These are phyloP conservation scores for Arachis monticola DNA, from an alignment of 331 rosid species.

Conservation along the genomic window DNA sequence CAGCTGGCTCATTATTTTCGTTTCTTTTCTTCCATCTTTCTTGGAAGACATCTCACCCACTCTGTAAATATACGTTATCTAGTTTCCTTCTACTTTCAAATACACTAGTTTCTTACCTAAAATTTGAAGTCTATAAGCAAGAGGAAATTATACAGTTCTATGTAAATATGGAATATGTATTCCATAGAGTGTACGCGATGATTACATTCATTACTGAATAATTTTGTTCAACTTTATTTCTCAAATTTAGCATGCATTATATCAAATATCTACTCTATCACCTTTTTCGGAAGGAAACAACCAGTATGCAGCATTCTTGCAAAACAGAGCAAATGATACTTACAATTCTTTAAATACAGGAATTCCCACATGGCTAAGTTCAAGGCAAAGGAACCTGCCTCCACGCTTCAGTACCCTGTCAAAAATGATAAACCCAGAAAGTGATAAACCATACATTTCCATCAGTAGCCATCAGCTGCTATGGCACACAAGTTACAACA, in stretches of 20 bases:
- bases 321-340: constrained; percentile 49
- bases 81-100: neutral
- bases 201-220: neutral
- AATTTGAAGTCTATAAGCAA: neutral
- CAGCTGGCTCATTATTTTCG: neutral
- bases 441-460: constrained; percentile 22
- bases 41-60: constrained; percentile 3
- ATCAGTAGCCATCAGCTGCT: constrained; percentile 17
- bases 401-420: constrained; percentile 84
- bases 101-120: neutral
- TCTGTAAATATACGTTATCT: constrained; percentile 5
- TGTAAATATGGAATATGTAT: constrained; percentile 4
- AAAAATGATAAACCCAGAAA: constrained; percentile 34
- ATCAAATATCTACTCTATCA: neutral
- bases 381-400: constrained; percentile 97
- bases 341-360: constrained; percentile 88
- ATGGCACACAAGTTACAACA: constrained; percentile 24
- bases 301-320: constrained; percentile 4
- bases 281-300: constrained; percentile 25
- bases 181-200: neutral
- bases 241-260: constrained; percentile 27
- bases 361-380: constrained; percentile 83
- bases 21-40: neutral
- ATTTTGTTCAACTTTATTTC: constrained; percentile 23
- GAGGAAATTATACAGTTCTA: constrained; percentile 9